Base-by-base conservation (phyloP, 2,329 filamentous ascomycete species). In the Gaeumannomyces sp. region DNA sequence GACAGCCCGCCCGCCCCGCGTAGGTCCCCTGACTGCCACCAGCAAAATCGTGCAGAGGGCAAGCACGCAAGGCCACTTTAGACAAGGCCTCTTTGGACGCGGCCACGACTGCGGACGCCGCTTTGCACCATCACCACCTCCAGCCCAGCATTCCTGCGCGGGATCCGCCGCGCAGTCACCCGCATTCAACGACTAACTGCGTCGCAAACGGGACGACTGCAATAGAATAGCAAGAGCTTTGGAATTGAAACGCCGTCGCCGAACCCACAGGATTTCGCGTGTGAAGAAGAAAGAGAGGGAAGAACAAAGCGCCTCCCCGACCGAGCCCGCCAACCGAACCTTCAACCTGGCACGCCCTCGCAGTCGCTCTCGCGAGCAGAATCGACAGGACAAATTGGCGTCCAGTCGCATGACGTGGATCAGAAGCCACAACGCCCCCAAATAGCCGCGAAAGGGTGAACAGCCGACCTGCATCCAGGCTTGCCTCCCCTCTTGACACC, bases 371-470 rank as follows among this genome's bases (percentile, higher is more conserved):
- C 45, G 45, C 45, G 6, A 25, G 45, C 45, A n/a, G 45, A 53
- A 53, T 53, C 45, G 45, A 53, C 19, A 53, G 22, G 45, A 53
- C 14, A 50, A 62, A 19, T 38, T 35, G 38, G 38, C 57, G 57
- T 60, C 56, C 57, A 64, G 62, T 53, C 31, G 31, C 35, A 64
- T 64, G 57, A 50, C 62, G 62, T 60, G 62, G 60, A 60, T 31
- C 62, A 60, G 62, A 58, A 64, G 62, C 62, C 62, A 64, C 62
- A 45, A 61, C 33, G n/a, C 60, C 58, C 35, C 28, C 45, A 28
- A 64, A 60, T 57, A 35, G 56, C 57, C 57, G 62, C 62, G 35
- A 28, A 13, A 35, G 22, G 59, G 60, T 11, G 33, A 61, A 27
- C 57, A 28, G 31, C 35, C 56, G 59, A 60, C 7, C 57, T 45